phyloP scores from a whole-genome alignment of 225 moss, liverwort and hornwort genomes.

The Rhytidiadelphus loreus region DNA sequence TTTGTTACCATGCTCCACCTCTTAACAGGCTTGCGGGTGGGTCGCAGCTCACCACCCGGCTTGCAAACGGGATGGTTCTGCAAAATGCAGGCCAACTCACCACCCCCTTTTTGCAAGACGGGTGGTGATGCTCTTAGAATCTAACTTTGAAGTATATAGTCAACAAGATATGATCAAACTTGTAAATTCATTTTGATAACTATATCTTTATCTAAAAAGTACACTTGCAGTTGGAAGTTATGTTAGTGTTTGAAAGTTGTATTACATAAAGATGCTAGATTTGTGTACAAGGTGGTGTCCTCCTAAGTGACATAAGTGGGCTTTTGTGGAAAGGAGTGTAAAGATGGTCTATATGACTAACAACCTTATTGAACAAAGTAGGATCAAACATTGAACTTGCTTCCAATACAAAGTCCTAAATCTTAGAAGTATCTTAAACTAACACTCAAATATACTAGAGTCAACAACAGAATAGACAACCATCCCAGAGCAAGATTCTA shows the following conservation, averaged over 20 bases:
- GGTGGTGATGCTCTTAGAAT: background rate
- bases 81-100: too few species aligned
- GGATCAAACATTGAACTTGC: background rate
- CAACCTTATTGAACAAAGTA: fast-evolving
- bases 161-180: background rate
- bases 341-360: background rate
- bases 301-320: background rate
- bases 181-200: background rate
- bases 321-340: background rate
- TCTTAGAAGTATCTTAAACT: background rate
- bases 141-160: fast-evolving
- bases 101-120: too few species aligned
- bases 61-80: too few species aligned
- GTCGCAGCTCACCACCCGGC: too few species aligned
- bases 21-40: too few species aligned
- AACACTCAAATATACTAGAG: fast-evolving
- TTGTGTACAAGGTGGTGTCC: background rate
- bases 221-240: background rate
- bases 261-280: background rate
- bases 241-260: background rate
- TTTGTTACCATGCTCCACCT: too few species aligned
- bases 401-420: background rate
- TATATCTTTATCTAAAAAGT: background rate
- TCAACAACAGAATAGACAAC: background rate
- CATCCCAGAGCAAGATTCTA: background rate